These are phyloP conservation scores for Botrytis paeoniae DNA, from an alignment of 2,329 filamentous ascomycete genomes.

Conservation along the genomic window DNA sequence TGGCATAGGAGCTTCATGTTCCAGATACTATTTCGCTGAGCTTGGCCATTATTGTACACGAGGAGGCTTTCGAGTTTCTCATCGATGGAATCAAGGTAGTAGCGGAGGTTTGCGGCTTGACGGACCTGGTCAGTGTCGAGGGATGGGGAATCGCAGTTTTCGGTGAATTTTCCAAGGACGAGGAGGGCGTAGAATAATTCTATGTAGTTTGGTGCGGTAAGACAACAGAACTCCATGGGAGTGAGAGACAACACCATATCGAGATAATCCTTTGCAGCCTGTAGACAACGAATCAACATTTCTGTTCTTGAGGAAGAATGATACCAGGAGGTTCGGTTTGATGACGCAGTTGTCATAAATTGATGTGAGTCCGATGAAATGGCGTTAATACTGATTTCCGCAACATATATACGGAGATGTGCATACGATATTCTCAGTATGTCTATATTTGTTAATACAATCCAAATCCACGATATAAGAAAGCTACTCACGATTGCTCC, in stretches of 20 bases:
- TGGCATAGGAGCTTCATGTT: constrained; percentile 1
- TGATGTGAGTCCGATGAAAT: constrained; percentile 13
- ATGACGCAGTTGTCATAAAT: not conserved
- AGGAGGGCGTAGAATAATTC: constrained; percentile 27
- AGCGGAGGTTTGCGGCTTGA: constrained; percentile 22
- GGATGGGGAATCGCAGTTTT: constrained; percentile 16
- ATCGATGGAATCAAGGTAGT: constrained; percentile 26
- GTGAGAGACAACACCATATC: constrained; percentile 25
- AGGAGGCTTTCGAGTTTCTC: constrained; percentile 13
- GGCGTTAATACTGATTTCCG: constrained; percentile 33
- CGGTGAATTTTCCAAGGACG: constrained; percentile 26
- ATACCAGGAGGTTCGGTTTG: constrained; percentile 25
- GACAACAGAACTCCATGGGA: not conserved
- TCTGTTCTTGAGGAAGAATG: constrained; percentile 25
- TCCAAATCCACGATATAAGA: not conserved
- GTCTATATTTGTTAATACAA: not conserved
- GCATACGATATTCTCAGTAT: constrained; percentile 18
- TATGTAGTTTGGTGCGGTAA: constrained; percentile 24
- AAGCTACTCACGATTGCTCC: constrained; percentile 27
- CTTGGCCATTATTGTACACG: not conserved
- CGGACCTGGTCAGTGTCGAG: constrained; percentile 21
- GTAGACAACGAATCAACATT: constrained; percentile 24
- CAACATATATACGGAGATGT: constrained; percentile 27
- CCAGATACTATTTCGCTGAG: not conserved
- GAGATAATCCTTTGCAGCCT: constrained; percentile 27